Percentiles rank a stretch among this genome's conserved stretches.
Evolutionary conservation across 345 rosid genomes (phyloP).

Genomic region (Arabis alpina): DNA sequence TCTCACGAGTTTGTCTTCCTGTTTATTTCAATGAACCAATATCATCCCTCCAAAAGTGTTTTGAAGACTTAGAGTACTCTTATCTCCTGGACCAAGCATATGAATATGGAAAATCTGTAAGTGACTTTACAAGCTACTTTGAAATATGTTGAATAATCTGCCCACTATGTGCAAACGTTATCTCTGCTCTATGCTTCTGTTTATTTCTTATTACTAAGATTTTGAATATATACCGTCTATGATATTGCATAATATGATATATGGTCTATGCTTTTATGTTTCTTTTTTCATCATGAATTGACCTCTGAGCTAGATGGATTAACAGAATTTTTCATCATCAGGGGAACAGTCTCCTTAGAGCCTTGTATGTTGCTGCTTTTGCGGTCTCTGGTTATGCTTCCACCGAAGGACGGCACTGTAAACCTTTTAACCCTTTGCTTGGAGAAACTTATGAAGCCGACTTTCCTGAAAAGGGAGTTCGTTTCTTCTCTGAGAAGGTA

Average conservation of each 20-base stretch:
- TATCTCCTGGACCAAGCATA: conserved; percentile 87
- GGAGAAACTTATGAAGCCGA: conserved; percentile 99
- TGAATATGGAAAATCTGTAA: conserved; percentile 76
- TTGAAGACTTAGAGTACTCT: conserved; percentile 95
- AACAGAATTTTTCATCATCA: conserved; percentile 45
- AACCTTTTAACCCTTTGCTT: conserved; percentile 95
- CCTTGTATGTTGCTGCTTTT: conserved; percentile 89
- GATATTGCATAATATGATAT: conserved; percentile 61
- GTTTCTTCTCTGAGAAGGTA: conserved; percentile 98
- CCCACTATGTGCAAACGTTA: conserved; percentile 9
- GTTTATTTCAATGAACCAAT: conserved; percentile 98
- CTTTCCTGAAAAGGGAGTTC: conserved; percentile 87
- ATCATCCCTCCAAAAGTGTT: conserved; percentile 97
- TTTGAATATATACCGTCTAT: conserved; percentile 35
- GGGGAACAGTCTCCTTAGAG: conserved; percentile 81
- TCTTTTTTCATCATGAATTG: not conserved
- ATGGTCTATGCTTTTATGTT: conserved; percentile 11
- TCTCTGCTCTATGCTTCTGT: not conserved
- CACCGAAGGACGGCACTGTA: conserved; percentile 90
- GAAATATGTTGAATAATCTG: conserved; percentile 33
- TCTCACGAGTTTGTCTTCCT: conserved; percentile 95
- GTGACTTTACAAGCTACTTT: conserved; percentile 39
- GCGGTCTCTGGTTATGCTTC: conserved; percentile 98
- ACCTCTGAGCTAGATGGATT: conserved; percentile 31
- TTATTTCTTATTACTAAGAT: not conserved